Percentiles rank a stretch among this genome's conserved stretches.
Conservation (phyloP, 2,329 filamentous ascomycete genomes). For the Trichoderma endophyticum region DNA sequence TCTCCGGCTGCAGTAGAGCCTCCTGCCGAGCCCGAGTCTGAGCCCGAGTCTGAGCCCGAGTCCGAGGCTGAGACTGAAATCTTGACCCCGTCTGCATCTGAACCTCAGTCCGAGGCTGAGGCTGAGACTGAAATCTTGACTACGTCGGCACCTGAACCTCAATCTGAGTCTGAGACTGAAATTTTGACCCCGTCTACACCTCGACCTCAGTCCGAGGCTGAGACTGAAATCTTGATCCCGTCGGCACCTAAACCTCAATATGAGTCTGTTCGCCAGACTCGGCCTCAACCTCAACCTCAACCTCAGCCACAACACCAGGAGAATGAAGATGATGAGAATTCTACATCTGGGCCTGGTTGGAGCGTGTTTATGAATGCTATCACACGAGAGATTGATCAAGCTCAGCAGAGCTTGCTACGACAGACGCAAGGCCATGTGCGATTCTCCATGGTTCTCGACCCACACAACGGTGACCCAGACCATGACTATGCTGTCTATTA, state of each 20-base stretch:
- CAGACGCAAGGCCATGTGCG: not conserved
- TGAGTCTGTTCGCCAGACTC: not conserved
- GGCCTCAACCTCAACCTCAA: too few relatives aligned
- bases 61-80: not conserved
- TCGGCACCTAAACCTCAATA: not conserved
- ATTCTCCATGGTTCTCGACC: not conserved
- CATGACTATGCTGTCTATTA: slow-evolving; percentile 2
- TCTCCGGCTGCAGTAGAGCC: not conserved
- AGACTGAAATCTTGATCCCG: not conserved
- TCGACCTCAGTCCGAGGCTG: not conserved
- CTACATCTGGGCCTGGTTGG: not conserved
- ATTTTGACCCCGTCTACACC: not conserved
- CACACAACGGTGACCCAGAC: not conserved
- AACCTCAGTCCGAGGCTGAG: not conserved
- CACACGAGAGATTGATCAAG: not conserved
- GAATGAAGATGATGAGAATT: not conserved
- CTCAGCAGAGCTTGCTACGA: not conserved
- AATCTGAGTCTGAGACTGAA: not conserved
- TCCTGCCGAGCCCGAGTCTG: not conserved
- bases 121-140: too few relatives aligned
- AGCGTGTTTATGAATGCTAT: not conserved
- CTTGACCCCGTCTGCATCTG: too few relatives aligned
- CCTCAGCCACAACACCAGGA: not conserved
- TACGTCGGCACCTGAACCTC: too few relatives aligned
- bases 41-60: not conserved